Base-by-base conservation (phyloP, 2,329 filamentous ascomycete genomes). In the Fusarium proliferatum region DNA sequence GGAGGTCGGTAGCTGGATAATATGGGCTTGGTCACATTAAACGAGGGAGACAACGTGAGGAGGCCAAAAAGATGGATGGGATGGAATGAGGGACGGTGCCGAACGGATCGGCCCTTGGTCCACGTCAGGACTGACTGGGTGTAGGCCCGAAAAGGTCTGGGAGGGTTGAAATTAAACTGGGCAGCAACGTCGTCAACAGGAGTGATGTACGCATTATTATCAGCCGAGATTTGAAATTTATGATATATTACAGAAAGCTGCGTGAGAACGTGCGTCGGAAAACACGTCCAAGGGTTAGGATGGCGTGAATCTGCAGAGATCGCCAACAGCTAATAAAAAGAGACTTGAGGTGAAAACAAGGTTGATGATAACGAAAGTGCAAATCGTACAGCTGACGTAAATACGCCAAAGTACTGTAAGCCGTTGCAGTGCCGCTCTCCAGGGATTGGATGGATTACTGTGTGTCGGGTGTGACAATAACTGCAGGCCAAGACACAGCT, bases 51-150 rank as follows among this genome's bases (percentile, higher is more conserved):
- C 45, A 64, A 45, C 56, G 13, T 55, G 67, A 62, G 66, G 61
- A 61, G 52, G 33, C 60, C 71, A 38, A 63, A 60, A 57, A 63
- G 30, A 33, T 33, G 46, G 30, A 49, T 57, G 55, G 52, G 55
- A 48, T 58, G 41, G 41, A n/a, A 26, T 34, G 53, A 49, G 30
- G 33, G 66, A 71, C 46, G 64, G 72, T 59, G 71, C 73, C 68
- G 72, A 69, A 72, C 76, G 76, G 76, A 76, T 74, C 76, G 76
- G 75, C 73, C 76, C 76, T 78, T 76, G 75, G 61, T 70, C 76
- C 75, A 78, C 76, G 76, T 76, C 74, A 75, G 69, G 61, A 52
- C 63, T 51, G 73, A 48, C 60, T 63, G 64, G 69, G 67, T 59
- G 69, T 67, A 67, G 59, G 61, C 62, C 55, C 59, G 57, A 73